Conservation (phyloP, 805 yeast genomes). For the Cyberlindnera petersonii region DNA sequence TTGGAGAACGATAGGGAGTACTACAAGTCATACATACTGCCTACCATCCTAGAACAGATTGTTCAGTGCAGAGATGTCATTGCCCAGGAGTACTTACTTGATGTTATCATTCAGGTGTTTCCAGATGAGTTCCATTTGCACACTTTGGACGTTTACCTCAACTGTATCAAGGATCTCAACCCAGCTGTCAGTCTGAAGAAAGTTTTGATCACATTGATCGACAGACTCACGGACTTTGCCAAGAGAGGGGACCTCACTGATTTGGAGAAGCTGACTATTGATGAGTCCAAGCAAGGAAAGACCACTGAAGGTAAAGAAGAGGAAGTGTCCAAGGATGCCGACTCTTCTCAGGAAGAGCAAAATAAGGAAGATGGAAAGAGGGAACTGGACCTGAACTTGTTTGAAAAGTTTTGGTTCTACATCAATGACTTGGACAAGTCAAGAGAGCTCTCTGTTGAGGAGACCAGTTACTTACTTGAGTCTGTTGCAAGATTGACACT, state of each 20-base stretch:
- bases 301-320: conserved; percentile 10
- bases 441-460: conserved; percentile 63
- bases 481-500: conserved; percentile 63
- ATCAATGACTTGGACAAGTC: conserved; percentile 49
- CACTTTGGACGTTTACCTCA: conserved; percentile 64
- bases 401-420: conserved; percentile 64
- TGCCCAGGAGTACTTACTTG: conserved; percentile 89
- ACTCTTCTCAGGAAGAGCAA: conserved; percentile 10
- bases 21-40: conserved; percentile 54
- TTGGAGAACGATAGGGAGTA: conserved; percentile 61
- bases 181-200: conserved; percentile 67
- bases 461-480: conserved; percentile 59
- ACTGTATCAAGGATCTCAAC: conserved; percentile 60
- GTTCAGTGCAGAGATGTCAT: conserved; percentile 87
- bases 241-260: conserved; percentile 33
- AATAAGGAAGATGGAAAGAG: conserved; percentile 10
- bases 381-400: conserved; percentile 36
- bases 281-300: conserved; percentile 19
- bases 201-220: conserved; percentile 65
- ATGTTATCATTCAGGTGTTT: conserved; percentile 89
- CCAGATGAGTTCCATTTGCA: conserved; percentile 87
- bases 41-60: conserved; percentile 81
- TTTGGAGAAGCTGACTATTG: conserved; percentile 19
- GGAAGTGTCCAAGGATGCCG: conserved; percentile 1
- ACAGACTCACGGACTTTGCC: conserved; percentile 58